Evolutionary conservation across 805 yeast species (phyloP), one percentile per base, ranked within the genome.

Genomic region (Monosporozyma aerobia): DNA sequence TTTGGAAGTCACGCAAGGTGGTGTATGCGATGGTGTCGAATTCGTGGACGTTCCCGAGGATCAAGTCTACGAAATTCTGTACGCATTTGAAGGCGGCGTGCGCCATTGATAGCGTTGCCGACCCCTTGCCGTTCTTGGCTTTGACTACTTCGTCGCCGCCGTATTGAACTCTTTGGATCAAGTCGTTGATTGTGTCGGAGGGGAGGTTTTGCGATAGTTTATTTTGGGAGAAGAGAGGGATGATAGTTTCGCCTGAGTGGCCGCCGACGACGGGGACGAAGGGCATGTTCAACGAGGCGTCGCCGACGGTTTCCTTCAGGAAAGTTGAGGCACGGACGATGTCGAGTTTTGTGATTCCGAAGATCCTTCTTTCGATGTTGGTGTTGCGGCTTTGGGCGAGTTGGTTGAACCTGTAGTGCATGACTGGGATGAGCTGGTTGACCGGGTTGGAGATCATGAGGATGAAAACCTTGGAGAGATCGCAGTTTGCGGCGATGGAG

Each of bases 121-220:
- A 87, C 43, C 97, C 97, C 51, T 83, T 83, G 58, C 97, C 97
- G 63, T 87, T 85, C 76, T 90, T 90, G 53, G 97, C 97, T 74
- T 86, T 77, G 58, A 90, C 98, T 47, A 90, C 96, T 73, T 92
- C 97, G 69, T 90, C 98, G 67, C 98, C 98, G 56, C 95, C 96
- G 62, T 85, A 90, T 74, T 90, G 97, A 60, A 90, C 90, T 73
- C 98, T 82, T 77, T 88, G 78, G 63, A 89, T 80, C 61, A 90
- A 79, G 56, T 79, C 78, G 63, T 80, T 81, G 57, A 63, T 65
- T 67, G 63, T 65, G 51, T 68, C 63, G 63, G 64, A 60, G 65
- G 65, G 54, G 63, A 71, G 56, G 52, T 56, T 49, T 44, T 52
- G 57, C 59, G 59, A 51, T 9, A 29, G 10, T 3, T 14, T 23